Conservation (phyloP, 805 yeast genomes). For the Saccharomycopsis amapae region DNA sequence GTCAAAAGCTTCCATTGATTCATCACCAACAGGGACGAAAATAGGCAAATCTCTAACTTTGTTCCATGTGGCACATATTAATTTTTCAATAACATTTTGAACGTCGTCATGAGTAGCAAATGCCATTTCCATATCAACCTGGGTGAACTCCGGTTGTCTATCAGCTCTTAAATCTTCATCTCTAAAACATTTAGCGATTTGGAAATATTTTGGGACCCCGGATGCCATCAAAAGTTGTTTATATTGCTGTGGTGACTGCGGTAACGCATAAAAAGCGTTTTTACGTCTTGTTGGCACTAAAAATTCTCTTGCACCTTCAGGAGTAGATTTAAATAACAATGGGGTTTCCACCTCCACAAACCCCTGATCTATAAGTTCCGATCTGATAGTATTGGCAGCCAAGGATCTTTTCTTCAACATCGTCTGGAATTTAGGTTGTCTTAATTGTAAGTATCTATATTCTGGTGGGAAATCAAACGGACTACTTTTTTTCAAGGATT, state of each 20-base stretch:
- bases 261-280: slow-evolving; percentile 71
- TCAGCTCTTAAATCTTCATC: slow-evolving; percentile 94
- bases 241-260: slow-evolving; percentile 97
- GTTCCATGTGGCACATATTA: slow-evolving; percentile 52
- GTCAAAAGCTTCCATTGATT: slow-evolving; percentile 1
- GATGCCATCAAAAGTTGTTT: slow-evolving; percentile 93
- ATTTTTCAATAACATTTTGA: slow-evolving; percentile 50
- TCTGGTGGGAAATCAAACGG: slow-evolving; percentile 67
- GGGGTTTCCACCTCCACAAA: slow-evolving; percentile 93
- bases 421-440: slow-evolving; percentile 51
- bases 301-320: slow-evolving; percentile 97
- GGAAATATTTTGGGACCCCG: slow-evolving; percentile 81
- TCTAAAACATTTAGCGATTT: slow-evolving; percentile 88
- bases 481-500: slow-evolving; percentile 41
- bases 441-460: slow-evolving; percentile 71
- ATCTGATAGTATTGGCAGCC: slow-evolving; percentile 43
- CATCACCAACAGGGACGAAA: slow-evolving; percentile 28
- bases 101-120: slow-evolving; percentile 69
- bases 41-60: slow-evolving; percentile 35
- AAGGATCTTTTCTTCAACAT: slow-evolving; percentile 50
- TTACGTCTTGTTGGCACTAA: slow-evolving; percentile 78
- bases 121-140: slow-evolving; percentile 91
- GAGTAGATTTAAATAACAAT: slow-evolving; percentile 85
- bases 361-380: slow-evolving; percentile 33
- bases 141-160: slow-evolving; percentile 97